These are phyloP conservation scores for Ascocoryne sarcoides DNA, from an alignment of 2,329 filamentous ascomycete species.

Conservation along the genomic window DNA sequence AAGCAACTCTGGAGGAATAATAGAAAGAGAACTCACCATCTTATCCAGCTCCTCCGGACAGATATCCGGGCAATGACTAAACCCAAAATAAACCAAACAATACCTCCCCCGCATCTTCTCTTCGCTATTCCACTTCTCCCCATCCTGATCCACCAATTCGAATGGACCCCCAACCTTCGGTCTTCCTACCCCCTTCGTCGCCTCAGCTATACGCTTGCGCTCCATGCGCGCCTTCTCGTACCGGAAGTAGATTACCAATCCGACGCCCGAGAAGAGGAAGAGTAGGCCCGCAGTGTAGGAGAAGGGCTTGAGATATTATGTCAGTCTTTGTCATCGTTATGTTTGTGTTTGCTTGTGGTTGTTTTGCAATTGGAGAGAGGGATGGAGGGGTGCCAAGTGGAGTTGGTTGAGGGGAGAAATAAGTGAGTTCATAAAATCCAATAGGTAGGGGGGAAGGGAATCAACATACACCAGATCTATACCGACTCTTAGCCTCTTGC, in stretches of 20 bases:
- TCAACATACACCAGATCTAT: slow-evolving; percentile 17
- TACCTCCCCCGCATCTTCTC: slow-evolving; percentile 77
- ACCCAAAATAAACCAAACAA: slow-evolving; percentile 87
- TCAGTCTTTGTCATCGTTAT: neutral
- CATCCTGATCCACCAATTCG: slow-evolving; percentile 71
- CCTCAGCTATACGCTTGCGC: slow-evolving; percentile 78
- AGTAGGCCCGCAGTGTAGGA: slow-evolving; percentile 84
- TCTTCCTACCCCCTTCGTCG: slow-evolving; percentile 83
- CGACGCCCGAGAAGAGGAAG: slow-evolving; percentile 70
- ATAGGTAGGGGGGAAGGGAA: neutral
- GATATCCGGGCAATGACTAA: slow-evolving; percentile 96
- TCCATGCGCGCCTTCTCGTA: slow-evolving; percentile 88
- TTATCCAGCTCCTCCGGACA: slow-evolving; percentile 99
- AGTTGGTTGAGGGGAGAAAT: neutral
- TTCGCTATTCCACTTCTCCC: slow-evolving; percentile 65
- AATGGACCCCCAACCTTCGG: slow-evolving; percentile 92
- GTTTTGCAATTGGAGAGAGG: too few relatives aligned
- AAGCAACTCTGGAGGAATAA: too few relatives aligned
- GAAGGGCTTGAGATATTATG: slow-evolving; percentile 58
- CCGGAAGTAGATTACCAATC: slow-evolving; percentile 84
- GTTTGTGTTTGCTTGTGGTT: too few relatives aligned
- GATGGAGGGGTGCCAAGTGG: neutral
- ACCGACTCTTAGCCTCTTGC: slow-evolving; percentile 25
- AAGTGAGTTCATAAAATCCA: too few relatives aligned
- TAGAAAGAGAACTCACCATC: slow-evolving; percentile 57